Percentiles rank a stretch among this genome's conserved stretches.
Conservation (phyloP, 495 filamentous ascomycete species). For the Xylaria grammica region DNA sequence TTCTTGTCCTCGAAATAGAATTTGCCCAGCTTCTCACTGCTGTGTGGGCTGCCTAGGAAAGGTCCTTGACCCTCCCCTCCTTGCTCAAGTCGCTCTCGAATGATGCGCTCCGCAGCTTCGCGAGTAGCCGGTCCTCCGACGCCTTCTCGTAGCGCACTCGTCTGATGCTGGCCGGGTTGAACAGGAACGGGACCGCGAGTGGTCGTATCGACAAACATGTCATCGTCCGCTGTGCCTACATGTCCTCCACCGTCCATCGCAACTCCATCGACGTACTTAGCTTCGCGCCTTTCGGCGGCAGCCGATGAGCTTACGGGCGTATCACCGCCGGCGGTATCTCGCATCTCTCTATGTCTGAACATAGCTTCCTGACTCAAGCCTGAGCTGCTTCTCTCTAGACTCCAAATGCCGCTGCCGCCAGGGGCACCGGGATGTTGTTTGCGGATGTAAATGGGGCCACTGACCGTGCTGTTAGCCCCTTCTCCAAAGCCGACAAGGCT, state of each 20-base stretch:
- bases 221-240: constrained; percentile 34
- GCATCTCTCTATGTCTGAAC: constrained; percentile 31
- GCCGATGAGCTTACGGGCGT: constrained; percentile 48
- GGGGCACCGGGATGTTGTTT: constrained; percentile 40
- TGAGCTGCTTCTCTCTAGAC: constrained; percentile 48
- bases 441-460: constrained; percentile 70
- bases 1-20: constrained; percentile 61
- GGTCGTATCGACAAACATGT: constrained; percentile 52
- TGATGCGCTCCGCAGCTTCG: constrained; percentile 59
- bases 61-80: constrained; percentile 43
- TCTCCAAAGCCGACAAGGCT: constrained; percentile 87
- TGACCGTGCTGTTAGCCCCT: constrained; percentile 78
- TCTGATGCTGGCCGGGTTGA: constrained; percentile 32
- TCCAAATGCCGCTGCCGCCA: constrained; percentile 34
- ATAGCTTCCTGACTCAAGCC: constrained; percentile 47
- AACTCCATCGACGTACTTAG: constrained; percentile 52
- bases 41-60: constrained; percentile 46
- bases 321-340: constrained; percentile 36
- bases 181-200: constrained; percentile 47
- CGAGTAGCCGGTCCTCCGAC: constrained; percentile 37
- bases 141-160: constrained; percentile 42
- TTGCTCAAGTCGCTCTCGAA: constrained; percentile 55
- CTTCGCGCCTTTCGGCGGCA: constrained; percentile 47
- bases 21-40: constrained; percentile 51
- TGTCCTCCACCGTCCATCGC: constrained; percentile 41